Conservation (phyloP, 352 stramenopile genomes). For the Discostella stelligera region DNA sequence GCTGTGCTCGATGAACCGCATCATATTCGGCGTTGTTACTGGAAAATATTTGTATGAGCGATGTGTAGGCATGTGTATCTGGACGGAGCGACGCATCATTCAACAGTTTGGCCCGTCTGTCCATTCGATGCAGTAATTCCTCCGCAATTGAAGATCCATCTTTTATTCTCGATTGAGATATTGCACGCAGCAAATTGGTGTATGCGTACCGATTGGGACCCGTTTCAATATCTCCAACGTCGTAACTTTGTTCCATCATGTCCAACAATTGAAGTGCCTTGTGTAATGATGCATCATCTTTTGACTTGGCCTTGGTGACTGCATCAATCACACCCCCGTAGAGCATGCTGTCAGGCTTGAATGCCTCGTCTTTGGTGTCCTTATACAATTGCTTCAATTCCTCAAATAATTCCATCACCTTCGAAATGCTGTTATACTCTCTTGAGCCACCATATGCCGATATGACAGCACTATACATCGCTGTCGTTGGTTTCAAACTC, state of each 20-base stretch:
- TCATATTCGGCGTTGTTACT: slow-evolving; percentile 3
- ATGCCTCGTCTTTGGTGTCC: slow-evolving; percentile 32
- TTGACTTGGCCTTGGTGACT: slow-evolving; percentile 27
- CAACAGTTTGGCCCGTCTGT: slow-evolving; percentile 23
- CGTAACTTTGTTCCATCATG: slow-evolving; percentile 37
- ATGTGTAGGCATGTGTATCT: slow-evolving; percentile 32
- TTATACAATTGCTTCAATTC: slow-evolving; percentile 38
- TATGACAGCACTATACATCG: slow-evolving; percentile 39
- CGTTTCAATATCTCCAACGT: slow-evolving; percentile 20
- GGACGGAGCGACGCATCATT: slow-evolving; percentile 37
- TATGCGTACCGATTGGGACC: slow-evolving; percentile 40
- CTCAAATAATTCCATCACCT: slow-evolving; percentile 31
- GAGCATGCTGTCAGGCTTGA: slow-evolving; percentile 38
- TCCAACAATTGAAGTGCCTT: slow-evolving; percentile 29
- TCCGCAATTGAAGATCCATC: slow-evolving; percentile 31
- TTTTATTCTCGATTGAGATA: slow-evolving; percentile 21
- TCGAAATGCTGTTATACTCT: slow-evolving; percentile 27
- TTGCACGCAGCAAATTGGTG: slow-evolving; percentile 35
- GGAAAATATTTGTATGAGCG: slow-evolving; percentile 35
- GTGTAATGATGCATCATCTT: slow-evolving; percentile 11
- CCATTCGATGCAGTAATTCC: slow-evolving; percentile 43
- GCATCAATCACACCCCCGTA: slow-evolving; percentile 41
- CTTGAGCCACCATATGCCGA: slow-evolving; percentile 27
- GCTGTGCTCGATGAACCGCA: slow-evolving; percentile 17
- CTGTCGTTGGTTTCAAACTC: slow-evolving; percentile 38